Evolutionary conservation across 495 filamentous ascomycete species (phyloP).

Genomic region (Penicillium lagena): DNA sequence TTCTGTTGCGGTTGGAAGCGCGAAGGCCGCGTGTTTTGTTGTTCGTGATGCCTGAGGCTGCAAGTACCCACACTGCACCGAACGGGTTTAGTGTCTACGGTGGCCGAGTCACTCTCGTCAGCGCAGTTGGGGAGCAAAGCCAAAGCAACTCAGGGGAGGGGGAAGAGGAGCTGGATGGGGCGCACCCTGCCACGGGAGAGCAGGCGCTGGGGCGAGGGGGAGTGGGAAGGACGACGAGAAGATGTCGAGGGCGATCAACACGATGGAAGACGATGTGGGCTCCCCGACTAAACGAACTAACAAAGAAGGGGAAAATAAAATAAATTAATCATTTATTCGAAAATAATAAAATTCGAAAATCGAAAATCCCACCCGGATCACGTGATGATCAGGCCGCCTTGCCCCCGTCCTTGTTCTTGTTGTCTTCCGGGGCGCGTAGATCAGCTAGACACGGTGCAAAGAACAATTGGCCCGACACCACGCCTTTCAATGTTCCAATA

Average conservation of each 20-base stretch:
- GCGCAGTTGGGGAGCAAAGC: slow-evolving; percentile 17
- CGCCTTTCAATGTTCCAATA: slow-evolving; percentile 34
- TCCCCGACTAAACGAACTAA: slow-evolving; percentile 13
- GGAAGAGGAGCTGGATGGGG: slow-evolving; percentile 7
- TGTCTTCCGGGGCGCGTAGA: slow-evolving; percentile 16
- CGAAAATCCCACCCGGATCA: slow-evolving; percentile 15
- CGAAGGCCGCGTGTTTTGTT: background rate
- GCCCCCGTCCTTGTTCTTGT: slow-evolving; percentile 12
- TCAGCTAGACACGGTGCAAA: slow-evolving; percentile 47
- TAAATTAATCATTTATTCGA: slow-evolving; percentile 10
- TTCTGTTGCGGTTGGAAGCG: background rate
- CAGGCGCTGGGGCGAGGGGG: background rate
- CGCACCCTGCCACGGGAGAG: background rate
- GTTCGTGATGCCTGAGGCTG: background rate
- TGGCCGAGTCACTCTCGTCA: slow-evolving; percentile 16
- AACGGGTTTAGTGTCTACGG: slow-evolving; percentile 23
- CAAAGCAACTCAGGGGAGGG: slow-evolving; percentile 13
- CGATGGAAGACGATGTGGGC: slow-evolving; percentile 21
- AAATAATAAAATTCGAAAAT: slow-evolving; percentile 5
- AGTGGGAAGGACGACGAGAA: slow-evolving; percentile 3
- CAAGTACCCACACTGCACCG: slow-evolving; percentile 3
- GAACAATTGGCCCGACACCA: slow-evolving; percentile 40
- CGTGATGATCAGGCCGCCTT: slow-evolving; percentile 19
- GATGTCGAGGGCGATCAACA: slow-evolving; percentile 15
- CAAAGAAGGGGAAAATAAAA: slow-evolving; percentile 14